Evolutionary conservation across 2,329 filamentous ascomycete species (phyloP).

Genomic region (Pseudovirgaria hyperparasitica): DNA sequence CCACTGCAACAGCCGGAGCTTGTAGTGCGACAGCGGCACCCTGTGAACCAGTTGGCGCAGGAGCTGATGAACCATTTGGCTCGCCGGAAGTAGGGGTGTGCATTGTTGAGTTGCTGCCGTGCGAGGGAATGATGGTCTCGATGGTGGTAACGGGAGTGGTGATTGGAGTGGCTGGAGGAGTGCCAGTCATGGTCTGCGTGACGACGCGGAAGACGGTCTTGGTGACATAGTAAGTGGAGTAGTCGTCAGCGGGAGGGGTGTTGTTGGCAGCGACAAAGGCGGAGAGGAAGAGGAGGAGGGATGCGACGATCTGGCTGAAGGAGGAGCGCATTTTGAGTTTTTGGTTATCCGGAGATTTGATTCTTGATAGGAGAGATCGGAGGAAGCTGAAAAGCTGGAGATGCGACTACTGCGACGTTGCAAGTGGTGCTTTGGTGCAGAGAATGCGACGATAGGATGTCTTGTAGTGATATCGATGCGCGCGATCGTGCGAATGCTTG

Average conservation of each 20-base stretch:
- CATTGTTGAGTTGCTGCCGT: background rate
- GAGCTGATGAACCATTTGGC: background rate
- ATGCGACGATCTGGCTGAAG: conserved; percentile 20
- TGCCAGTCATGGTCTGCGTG: conserved; percentile 22
- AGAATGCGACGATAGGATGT: no score
- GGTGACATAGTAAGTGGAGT: conserved; percentile 24
- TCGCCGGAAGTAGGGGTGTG: background rate
- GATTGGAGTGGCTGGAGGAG: conserved; percentile 12
- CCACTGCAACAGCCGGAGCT: no score
- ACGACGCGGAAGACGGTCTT: conserved; percentile 25
- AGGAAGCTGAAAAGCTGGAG: conserved; percentile 1
- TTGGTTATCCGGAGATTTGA: conserved; percentile 1
- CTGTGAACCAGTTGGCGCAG: no score
- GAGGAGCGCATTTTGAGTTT: conserved; percentile 16
- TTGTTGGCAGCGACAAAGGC: conserved; percentile 16
- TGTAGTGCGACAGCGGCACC: no score
- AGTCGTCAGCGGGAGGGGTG: conserved; percentile 13
- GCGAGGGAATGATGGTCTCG: conserved; percentile 7
- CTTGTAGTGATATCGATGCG: no score
- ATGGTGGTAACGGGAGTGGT: conserved; percentile 22
- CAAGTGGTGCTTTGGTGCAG: no score
- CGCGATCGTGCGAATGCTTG: no score
- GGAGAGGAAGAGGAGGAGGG: conserved; percentile 21
- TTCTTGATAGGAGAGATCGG: conserved; percentile 1
- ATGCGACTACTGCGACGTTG: no score